Evolutionary conservation across 2,329 filamentous ascomycete species (phyloP).

Genomic region (Xylariales sp.): DNA sequence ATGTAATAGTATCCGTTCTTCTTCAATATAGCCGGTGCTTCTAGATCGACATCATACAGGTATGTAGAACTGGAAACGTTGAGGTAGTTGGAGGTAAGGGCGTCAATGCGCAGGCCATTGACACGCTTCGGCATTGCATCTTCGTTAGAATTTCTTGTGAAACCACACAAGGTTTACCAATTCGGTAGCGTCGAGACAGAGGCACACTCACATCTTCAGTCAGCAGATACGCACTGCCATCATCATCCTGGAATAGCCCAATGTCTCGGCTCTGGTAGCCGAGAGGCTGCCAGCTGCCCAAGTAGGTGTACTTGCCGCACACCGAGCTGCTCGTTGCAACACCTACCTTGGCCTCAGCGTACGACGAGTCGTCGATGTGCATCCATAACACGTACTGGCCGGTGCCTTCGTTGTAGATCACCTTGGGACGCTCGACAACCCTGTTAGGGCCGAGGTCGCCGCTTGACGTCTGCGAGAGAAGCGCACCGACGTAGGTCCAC

Average conservation of each 20-base stretch:
- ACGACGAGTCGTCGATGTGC: slow-evolving; percentile 60
- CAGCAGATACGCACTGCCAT: slow-evolving; percentile 57
- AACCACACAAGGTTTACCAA: too few relatives aligned
- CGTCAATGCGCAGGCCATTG: slow-evolving; percentile 54
- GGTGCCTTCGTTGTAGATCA: slow-evolving; percentile 63
- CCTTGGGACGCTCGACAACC: slow-evolving; percentile 64
- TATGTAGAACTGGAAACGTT: slow-evolving; percentile 44
- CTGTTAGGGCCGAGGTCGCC: slow-evolving; percentile 58
- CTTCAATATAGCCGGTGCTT: slow-evolving; percentile 61
- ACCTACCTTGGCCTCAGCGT: slow-evolving; percentile 60
- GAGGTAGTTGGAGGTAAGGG: slow-evolving; percentile 53
- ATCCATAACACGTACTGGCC: slow-evolving; percentile 64
- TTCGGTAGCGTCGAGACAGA: not conserved
- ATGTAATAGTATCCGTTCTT: slow-evolving; percentile 58
- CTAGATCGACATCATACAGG: slow-evolving; percentile 49
- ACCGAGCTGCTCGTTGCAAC: slow-evolving; percentile 56
- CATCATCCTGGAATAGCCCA: slow-evolving; percentile 57
- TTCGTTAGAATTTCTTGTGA: too few relatives aligned
- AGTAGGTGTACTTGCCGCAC: slow-evolving; percentile 52
- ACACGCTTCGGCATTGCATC: too few relatives aligned
- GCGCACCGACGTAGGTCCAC: slow-evolving; percentile 57
- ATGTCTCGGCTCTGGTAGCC: slow-evolving; percentile 52
- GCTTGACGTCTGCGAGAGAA: slow-evolving; percentile 45
- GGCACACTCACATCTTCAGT: slow-evolving; percentile 51
- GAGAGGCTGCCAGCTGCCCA: slow-evolving; percentile 36